A percentile compares a stretch with the other conserved stretches of the same genome.
phyloP scores from a whole-genome alignment of 139 green algal genomes.

The Volvox africanus region DNA sequence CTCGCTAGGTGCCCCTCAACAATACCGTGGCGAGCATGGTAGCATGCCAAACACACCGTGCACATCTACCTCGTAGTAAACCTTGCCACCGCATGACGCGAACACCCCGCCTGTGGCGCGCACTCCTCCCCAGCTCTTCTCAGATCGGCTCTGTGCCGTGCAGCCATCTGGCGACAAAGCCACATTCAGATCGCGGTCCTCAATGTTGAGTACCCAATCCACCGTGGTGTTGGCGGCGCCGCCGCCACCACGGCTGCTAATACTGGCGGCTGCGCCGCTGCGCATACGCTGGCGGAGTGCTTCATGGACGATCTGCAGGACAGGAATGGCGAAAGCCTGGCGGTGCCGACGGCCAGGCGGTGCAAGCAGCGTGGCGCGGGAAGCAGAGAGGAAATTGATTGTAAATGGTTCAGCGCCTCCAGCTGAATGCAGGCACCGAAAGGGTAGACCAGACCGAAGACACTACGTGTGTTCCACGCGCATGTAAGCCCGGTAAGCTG shows the following conservation, averaged over 20 bases:
- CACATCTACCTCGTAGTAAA: slow-evolving; percentile 68
- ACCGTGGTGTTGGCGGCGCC: not conserved
- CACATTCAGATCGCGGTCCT: slow-evolving; percentile 73
- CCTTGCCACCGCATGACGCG: slow-evolving; percentile 40
- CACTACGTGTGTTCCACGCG: too few relatives aligned
- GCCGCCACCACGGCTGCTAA: slow-evolving; percentile 4
- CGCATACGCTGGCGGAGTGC: slow-evolving; percentile 40
- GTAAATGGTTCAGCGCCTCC: too few relatives aligned
- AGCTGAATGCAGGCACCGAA: too few relatives aligned
- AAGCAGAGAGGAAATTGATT: not conserved
- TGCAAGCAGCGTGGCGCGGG: too few relatives aligned
- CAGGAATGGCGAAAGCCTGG: slow-evolving; percentile 70
- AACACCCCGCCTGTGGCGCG: slow-evolving; percentile 67
- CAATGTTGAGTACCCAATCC: slow-evolving; percentile 54
- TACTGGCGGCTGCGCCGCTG: slow-evolving; percentile 7
- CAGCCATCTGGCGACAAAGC: slow-evolving; percentile 69
- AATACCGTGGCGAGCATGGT: too few relatives aligned
- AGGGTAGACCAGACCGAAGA: too few relatives aligned
- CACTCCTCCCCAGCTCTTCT: slow-evolving; percentile 73
- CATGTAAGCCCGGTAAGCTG: too few relatives aligned
- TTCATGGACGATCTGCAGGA: slow-evolving; percentile 87
- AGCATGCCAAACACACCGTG: too few relatives aligned
- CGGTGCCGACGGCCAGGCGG: not conserved
- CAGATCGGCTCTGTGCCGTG: slow-evolving; percentile 66
- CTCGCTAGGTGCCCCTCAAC: too few relatives aligned